Evolutionary conservation across 2,329 filamentous ascomycete species (phyloP).

Genomic region (Pyrenophora teres): DNA sequence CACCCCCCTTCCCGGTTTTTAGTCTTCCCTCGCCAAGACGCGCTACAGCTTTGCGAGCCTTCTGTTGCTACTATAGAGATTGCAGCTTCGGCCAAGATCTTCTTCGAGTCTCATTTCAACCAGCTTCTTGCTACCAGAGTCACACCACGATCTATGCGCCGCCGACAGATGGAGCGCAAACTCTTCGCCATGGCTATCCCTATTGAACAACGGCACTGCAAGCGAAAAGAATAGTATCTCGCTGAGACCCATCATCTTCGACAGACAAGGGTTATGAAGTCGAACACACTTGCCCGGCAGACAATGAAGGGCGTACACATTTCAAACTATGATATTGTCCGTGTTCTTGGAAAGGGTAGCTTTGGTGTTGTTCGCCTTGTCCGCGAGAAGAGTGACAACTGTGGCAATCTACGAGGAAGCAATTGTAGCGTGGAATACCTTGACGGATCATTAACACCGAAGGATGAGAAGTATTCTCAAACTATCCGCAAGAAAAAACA

Average conservation of each 20-base stretch:
- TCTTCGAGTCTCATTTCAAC: constrained; percentile 83
- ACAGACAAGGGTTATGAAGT: constrained; percentile 71
- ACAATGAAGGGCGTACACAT: constrained; percentile 57
- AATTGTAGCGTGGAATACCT: constrained; percentile 17
- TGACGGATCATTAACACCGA: constrained; percentile 12
- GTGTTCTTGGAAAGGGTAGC: constrained; percentile 87
- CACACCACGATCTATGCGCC: constrained; percentile 65
- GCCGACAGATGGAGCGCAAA: constrained; percentile 65
- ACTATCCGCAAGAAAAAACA: constrained; percentile 45
- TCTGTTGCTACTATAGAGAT: constrained; percentile 71
- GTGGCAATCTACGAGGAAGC: constrained; percentile 17
- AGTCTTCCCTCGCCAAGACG: constrained; percentile 42
- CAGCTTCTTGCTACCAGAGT: constrained; percentile 61
- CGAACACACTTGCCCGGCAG: constrained; percentile 58
- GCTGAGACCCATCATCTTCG: constrained; percentile 78
- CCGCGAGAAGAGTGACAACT: constrained; percentile 60
- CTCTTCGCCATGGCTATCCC: constrained; percentile 63
- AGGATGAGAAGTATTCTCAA: neutral
- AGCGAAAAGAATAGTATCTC: constrained; percentile 63
- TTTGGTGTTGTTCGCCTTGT: constrained; percentile 92
- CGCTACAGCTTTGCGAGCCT: constrained; percentile 39
- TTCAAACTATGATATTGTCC: constrained; percentile 77
- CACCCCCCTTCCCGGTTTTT: constrained; percentile 31
- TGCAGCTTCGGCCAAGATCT: constrained; percentile 80
- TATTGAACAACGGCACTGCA: constrained; percentile 60